These are phyloP conservation scores for Lodderomyces beijingensis DNA, from an alignment of 1,139 yeast genomes.

Conservation along the genomic window DNA sequence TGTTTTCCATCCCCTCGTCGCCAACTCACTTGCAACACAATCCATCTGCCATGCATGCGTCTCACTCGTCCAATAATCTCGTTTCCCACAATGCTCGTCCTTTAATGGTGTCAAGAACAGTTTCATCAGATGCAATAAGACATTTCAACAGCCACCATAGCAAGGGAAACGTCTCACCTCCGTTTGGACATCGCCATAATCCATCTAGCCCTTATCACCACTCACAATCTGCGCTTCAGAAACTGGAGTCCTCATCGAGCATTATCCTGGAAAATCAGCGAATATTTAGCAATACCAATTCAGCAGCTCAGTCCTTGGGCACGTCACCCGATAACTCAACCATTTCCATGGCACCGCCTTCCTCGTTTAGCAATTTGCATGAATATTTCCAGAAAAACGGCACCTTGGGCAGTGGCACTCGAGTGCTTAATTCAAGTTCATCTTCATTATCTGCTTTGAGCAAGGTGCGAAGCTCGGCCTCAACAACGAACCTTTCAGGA, in stretches of 20 bases:
- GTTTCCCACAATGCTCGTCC: neutral
- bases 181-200: slow-evolving; percentile 6
- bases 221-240: slow-evolving; percentile 6
- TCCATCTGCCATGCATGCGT: slow-evolving; percentile 4
- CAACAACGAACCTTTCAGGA: slow-evolving; percentile 20
- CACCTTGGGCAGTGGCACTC: slow-evolving; percentile 1
- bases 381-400: slow-evolving; percentile 23
- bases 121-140: slow-evolving; percentile 13
- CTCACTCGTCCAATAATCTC: slow-evolving; percentile 1
- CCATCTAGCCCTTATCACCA: slow-evolving; percentile 2
- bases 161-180: slow-evolving; percentile 7
- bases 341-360: slow-evolving; percentile 8
- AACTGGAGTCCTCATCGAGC: slow-evolving; percentile 13
- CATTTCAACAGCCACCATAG: slow-evolving; percentile 7
- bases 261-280: slow-evolving; percentile 13
- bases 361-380: slow-evolving; percentile 24
- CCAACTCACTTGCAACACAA: slow-evolving; percentile 18
- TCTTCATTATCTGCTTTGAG: slow-evolving; percentile 25
- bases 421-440: slow-evolving; percentile 22
- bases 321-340: slow-evolving; percentile 27
- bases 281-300: slow-evolving; percentile 18
- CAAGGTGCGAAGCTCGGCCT: slow-evolving; percentile 15
- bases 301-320: slow-evolving; percentile 25
- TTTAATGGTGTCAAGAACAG: slow-evolving; percentile 7
- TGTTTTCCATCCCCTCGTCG: slow-evolving; percentile 24